Evolutionary conservation across 345 rosid genomes (phyloP).

Genomic region (Nasturtium officinale): DNA sequence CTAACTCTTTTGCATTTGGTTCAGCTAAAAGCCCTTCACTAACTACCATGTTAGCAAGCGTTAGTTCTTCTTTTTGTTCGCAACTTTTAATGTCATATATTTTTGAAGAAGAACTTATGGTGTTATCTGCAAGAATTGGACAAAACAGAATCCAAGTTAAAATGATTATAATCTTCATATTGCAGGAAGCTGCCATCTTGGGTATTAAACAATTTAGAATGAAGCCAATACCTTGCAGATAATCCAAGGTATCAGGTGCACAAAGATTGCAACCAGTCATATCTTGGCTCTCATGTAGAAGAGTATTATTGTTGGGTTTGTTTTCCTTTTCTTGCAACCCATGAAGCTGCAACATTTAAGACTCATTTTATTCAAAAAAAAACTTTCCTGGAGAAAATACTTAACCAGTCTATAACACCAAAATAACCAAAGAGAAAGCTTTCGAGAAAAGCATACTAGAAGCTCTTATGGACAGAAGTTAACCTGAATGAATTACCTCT

Average conservation of each 20-base stretch:
- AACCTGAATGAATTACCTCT: constrained; percentile 41
- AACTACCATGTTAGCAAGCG: constrained; percentile 35
- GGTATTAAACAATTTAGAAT: constrained; percentile 20
- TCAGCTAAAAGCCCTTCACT: constrained; percentile 49
- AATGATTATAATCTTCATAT: constrained; percentile 26
- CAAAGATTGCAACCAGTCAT: constrained; percentile 45
- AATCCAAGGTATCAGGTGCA: constrained; percentile 69
- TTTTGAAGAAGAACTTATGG: constrained; percentile 40
- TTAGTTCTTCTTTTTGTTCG: constrained; percentile 43
- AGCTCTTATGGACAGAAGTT: background rate
- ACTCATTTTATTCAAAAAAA: constrained; percentile 40
- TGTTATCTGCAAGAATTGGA: constrained; percentile 47
- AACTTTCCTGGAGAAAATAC: constrained; percentile 27
- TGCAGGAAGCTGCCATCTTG: constrained; percentile 15
- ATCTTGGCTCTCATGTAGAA: constrained; percentile 40
- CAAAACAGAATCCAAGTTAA: constrained; percentile 20
- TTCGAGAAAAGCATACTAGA: background rate
- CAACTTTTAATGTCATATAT: constrained; percentile 29
- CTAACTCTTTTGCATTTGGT: constrained; percentile 50
- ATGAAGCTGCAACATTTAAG: constrained; percentile 59
- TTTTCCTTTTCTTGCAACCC: constrained; percentile 53
- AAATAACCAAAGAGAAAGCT: constrained; percentile 10
- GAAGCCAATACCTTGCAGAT: constrained; percentile 54
- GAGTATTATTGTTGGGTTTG: constrained; percentile 40
- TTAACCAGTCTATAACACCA: constrained; percentile 10